phyloP scores from a whole-genome alignment of 805 yeast genomes.

The Metschnikowia noctiluminum region DNA sequence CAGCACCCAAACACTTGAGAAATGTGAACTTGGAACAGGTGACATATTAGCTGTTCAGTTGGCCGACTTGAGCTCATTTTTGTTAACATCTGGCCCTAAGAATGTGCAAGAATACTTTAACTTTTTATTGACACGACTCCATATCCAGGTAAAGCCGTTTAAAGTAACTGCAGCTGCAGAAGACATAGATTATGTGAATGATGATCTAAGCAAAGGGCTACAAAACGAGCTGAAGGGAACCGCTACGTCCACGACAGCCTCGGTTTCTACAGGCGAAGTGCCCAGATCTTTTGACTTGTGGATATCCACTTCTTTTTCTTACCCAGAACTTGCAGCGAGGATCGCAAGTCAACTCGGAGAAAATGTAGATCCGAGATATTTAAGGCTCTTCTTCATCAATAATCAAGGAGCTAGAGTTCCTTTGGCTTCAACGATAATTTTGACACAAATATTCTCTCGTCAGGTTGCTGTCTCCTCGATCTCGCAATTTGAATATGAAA shows the following conservation, averaged over 20 bases:
- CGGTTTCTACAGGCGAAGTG: slow-evolving; percentile 5
- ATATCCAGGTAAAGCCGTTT: slow-evolving; percentile 49
- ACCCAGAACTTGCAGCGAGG: slow-evolving; percentile 56
- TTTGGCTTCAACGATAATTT: slow-evolving; percentile 29
- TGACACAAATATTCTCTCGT: slow-evolving; percentile 42
- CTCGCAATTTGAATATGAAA: slow-evolving; percentile 63
- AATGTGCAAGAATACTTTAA: slow-evolving; percentile 46
- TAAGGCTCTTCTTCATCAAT: slow-evolving; percentile 63
- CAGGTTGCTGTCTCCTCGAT: slow-evolving; percentile 43
- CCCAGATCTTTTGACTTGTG: slow-evolving; percentile 53
- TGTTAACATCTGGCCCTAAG: slow-evolving; percentile 17
- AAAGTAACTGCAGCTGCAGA: slow-evolving; percentile 51
- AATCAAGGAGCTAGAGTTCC: slow-evolving; percentile 58
- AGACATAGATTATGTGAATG: slow-evolving; percentile 45
- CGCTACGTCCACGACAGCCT: no score
- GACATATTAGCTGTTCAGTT: slow-evolving; percentile 53
- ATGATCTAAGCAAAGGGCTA: slow-evolving; percentile 10
- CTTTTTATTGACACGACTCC: slow-evolving; percentile 58
- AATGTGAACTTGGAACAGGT: slow-evolving; percentile 61
- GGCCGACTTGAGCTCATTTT: slow-evolving; percentile 19
- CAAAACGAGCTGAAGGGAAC: no score
- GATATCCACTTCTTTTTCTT: slow-evolving; percentile 61
- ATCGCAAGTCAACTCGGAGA: slow-evolving; percentile 49
- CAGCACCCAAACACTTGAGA: slow-evolving; percentile 42
- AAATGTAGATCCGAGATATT: slow-evolving; percentile 52